Evolutionary conservation across 2,329 filamentous ascomycete genomes (phyloP).

Genomic region (Xylariaceae sp.): DNA sequence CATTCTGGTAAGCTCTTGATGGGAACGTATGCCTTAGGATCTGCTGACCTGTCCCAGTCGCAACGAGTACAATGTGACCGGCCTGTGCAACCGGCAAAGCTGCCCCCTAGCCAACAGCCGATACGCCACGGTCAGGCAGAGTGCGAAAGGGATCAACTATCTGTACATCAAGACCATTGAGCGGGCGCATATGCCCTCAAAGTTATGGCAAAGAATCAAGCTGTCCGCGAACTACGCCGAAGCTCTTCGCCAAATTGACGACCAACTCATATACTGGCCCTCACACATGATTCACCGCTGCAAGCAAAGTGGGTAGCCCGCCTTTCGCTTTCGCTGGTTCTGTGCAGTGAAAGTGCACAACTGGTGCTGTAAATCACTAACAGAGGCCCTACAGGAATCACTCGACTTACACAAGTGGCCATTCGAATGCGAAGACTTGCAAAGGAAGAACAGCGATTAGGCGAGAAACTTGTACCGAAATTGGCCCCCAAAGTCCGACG

Average conservation of each 20-base stretch:
- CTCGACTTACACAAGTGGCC: constrained; percentile 78
- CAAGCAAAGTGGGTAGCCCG: constrained; percentile 67
- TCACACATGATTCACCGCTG: constrained; percentile 56
- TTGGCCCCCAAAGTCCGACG: constrained; percentile 84
- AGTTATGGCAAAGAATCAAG: constrained; percentile 92
- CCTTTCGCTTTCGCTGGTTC: constrained; percentile 16
- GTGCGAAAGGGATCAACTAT: constrained; percentile 71
- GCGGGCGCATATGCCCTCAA: constrained; percentile 68
- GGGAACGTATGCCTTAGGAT: too few species aligned
- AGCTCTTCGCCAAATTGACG: constrained; percentile 82
- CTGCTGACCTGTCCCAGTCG: constrained; percentile 44
- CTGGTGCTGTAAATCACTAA: too few species aligned
- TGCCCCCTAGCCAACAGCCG: constrained; percentile 28
- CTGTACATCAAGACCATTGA: constrained; percentile 96
- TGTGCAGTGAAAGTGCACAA: too few species aligned
- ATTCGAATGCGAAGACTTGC: constrained; percentile 76
- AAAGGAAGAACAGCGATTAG: constrained; percentile 83
- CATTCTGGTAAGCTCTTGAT: constrained; percentile 55
- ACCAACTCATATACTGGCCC: constrained; percentile 85
- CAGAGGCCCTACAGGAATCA: constrained; percentile 2
- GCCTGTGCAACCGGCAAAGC: constrained; percentile 55
- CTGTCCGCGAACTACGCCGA: constrained; percentile 86
- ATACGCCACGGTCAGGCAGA: constrained; percentile 14
- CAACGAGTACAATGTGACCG: constrained; percentile 79
- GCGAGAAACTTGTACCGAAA: constrained; percentile 83